Conservation (phyloP, 2,329 filamentous ascomycete species). For the Tolypocladium nubicola region DNA sequence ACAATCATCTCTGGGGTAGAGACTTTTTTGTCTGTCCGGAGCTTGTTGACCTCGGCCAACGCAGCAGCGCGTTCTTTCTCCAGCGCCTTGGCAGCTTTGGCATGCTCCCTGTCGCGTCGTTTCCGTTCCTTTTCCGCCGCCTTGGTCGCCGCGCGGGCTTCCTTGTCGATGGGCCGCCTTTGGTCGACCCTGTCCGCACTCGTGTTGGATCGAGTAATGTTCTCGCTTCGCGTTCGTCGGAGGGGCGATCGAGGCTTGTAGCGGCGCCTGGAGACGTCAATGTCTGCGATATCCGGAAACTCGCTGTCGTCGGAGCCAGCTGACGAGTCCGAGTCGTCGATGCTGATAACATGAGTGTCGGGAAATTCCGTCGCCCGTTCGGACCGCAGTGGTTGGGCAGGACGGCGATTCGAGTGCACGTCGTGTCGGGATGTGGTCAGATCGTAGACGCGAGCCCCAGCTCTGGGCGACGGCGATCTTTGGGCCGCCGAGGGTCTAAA, state of each 20-base stretch:
- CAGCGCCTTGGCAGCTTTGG: slow-evolving; percentile 49
- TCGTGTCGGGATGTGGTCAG: not conserved
- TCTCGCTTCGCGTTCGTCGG: slow-evolving; percentile 20
- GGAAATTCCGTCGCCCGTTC: not conserved
- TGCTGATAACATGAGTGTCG: slow-evolving; percentile 17
- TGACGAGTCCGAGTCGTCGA: slow-evolving; percentile 22
- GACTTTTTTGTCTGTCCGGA: slow-evolving; percentile 61
- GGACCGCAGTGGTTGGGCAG: not conserved
- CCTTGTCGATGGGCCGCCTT: not conserved
- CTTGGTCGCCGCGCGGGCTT: not conserved
- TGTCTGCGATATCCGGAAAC: slow-evolving; percentile 34
- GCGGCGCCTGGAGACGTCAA: slow-evolving; percentile 20
- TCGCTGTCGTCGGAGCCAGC: slow-evolving; percentile 33
- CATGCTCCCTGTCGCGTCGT: slow-evolving; percentile 44
- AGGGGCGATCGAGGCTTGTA: slow-evolving; percentile 10
- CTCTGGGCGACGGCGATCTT: not conserved
- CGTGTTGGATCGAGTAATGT: slow-evolving; percentile 1
- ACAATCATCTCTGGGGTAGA: slow-evolving; percentile 71
- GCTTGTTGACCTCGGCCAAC: slow-evolving; percentile 62
- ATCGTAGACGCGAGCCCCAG: too few relatives aligned
- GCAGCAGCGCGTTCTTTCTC: slow-evolving; percentile 57
- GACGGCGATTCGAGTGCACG: not conserved
- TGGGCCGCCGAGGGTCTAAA: not conserved
- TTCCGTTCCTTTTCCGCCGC: slow-evolving; percentile 42
- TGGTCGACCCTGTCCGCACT: not conserved